Base-by-base conservation (phyloP, 129 eudicot genomes). In the Artemisia annua region DNA sequence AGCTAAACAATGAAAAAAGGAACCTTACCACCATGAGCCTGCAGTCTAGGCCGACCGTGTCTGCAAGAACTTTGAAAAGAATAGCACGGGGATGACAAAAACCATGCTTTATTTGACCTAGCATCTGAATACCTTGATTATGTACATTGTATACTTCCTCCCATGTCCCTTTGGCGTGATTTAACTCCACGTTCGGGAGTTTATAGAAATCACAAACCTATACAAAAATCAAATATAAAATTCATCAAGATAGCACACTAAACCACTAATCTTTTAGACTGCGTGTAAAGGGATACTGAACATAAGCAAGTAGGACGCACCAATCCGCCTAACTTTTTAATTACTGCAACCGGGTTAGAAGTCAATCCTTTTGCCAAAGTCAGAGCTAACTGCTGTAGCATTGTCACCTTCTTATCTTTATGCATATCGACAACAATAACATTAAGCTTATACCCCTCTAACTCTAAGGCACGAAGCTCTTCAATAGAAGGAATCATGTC, bases 61-160 rank as follows among this genome's bases (percentile, higher is more conserved):
- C 91, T 17, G 94, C 94, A 71, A 87, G 89, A 69, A 90, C 87
- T 90, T 90, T 90, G 85, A 90, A 90, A 53, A 87, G 86, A 74
- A 90, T 85, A 39, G 91, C 93, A 35, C 86, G 83, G 2, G 91
- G 84, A 81, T 81, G 89, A 78, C 97, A 90, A 15, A 91, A 90
- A 5, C 97, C 91, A 54, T 85, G 89, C 78, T 83, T 90, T 78
- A 85, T 85, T 74, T 90, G 94, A 54, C 97, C 93, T 79, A 87
- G 63, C 89, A 90, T 79, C 64, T 85, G 89, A 74, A 90, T 78
- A 56, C 91, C 89, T 54, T 79, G 94, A 78, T 72, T 87, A 59
- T 83, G 86, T 71, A 80, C 87, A 74, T 81, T 87, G 71, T 85
- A 87, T 14, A 80, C 85, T 58, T 87, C 89, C 60, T 87, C 91